A percentile compares a stretch with the other conserved stretches of the same genome.
Evolutionary conservation across 2,329 filamentous ascomycete genomes (phyloP).

Genomic region (Xylaria sp.): DNA sequence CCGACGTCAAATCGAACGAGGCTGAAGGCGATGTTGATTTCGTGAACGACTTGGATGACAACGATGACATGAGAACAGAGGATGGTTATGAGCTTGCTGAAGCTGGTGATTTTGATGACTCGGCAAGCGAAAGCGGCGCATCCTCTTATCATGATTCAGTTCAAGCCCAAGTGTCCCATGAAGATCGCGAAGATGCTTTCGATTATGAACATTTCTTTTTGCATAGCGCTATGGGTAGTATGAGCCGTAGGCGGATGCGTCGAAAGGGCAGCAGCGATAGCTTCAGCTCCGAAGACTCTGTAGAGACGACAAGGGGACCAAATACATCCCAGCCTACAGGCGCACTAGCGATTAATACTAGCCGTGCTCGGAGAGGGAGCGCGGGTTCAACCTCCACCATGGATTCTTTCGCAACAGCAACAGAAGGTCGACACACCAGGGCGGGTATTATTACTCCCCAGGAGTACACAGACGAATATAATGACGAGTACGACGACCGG

Average conservation of each 20-base stretch:
- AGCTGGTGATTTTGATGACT: constrained; percentile 51
- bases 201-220: constrained; percentile 97
- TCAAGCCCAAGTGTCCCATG: constrained; percentile 77
- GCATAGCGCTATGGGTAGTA: constrained; percentile 88
- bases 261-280: constrained; percentile 63
- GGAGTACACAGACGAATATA: constrained; percentile 40
- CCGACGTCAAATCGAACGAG: constrained; percentile 37
- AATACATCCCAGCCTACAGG: constrained; percentile 40
- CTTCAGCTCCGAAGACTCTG: constrained; percentile 68
- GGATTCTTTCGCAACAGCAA: constrained; percentile 68
- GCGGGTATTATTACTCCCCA: constrained; percentile 37
- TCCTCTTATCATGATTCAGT: constrained; percentile 71
- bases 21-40: constrained; percentile 42
- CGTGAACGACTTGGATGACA: constrained; percentile 25
- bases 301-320: constrained; percentile 69
- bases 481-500: constrained; percentile 35
- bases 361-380: constrained; percentile 57
- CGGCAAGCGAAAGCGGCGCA: constrained; percentile 71
- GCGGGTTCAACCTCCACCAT: constrained; percentile 62
- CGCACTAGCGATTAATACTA: constrained; percentile 41
- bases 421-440: constrained; percentile 56
- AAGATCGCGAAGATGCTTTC: constrained; percentile 94
- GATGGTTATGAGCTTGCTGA: constrained; percentile 51
- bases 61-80: constrained; percentile 44
- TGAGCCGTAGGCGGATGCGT: constrained; percentile 65